phyloP scores from a whole-genome alignment of 495 filamentous ascomycete genomes.

The Hypoxylon lienhwacheense region DNA sequence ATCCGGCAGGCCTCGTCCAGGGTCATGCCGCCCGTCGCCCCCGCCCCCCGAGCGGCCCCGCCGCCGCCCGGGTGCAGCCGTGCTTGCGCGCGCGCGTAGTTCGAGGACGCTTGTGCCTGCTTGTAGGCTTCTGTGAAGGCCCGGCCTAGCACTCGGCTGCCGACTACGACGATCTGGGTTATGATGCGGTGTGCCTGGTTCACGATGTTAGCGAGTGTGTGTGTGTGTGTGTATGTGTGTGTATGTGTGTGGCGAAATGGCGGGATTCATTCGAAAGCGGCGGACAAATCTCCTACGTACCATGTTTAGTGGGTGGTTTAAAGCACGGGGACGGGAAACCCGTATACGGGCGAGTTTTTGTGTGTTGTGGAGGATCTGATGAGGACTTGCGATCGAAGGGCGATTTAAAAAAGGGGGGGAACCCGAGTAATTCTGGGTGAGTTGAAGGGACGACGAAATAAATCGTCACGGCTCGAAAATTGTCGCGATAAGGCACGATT shows the following conservation, averaged over 20 bases:
- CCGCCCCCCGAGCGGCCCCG: slow-evolving; percentile 42
- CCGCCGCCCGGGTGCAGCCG: slow-evolving; percentile 51
- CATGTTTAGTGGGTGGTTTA: slow-evolving; percentile 12
- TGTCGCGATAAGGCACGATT: slow-evolving; percentile 30
- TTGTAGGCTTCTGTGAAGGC: slow-evolving; percentile 90
- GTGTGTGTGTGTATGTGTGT: too few species aligned
- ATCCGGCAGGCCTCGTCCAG: slow-evolving; percentile 98
- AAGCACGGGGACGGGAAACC: background rate
- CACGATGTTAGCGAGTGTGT: slow-evolving; percentile 17
- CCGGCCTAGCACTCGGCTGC: slow-evolving; percentile 86
- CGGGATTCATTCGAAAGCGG: background rate
- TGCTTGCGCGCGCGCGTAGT: slow-evolving; percentile 71
- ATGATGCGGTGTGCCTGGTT: slow-evolving; percentile 90
- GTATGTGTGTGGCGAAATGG: slow-evolving; percentile 10
- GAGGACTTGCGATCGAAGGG: background rate
- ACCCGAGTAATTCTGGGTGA: background rate
- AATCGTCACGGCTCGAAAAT: slow-evolving; percentile 28
- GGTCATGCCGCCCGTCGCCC: slow-evolving; percentile 71
- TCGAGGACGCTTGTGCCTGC: slow-evolving; percentile 82
- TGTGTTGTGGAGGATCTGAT: background rate
- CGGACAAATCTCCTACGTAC: slow-evolving; percentile 18
- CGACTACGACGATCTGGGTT: slow-evolving; percentile 87
- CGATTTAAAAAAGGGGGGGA: too few species aligned
- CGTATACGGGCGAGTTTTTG: background rate
- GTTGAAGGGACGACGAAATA: slow-evolving; percentile 8